Conservation (phyloP, 176 grass and related monocot species). For the Musa beccarii region DNA sequence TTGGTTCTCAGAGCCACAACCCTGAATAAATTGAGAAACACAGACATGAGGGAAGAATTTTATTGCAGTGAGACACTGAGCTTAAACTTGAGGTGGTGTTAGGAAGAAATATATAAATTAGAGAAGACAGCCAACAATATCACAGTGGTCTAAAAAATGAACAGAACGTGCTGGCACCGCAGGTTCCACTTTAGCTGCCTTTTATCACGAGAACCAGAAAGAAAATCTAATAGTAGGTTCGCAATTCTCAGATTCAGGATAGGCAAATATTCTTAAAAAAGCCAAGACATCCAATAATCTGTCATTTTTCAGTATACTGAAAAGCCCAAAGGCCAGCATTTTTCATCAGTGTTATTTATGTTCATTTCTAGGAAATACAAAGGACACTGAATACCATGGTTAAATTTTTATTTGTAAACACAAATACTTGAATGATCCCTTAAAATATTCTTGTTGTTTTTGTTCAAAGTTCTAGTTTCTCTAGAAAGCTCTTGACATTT, state of each 20-base stretch:
- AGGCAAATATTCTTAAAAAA: not conserved
- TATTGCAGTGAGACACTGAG: not conserved
- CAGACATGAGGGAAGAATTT: not conserved
- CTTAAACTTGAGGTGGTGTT: not conserved
- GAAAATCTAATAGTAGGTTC: too few relatives aligned
- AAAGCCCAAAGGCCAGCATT: not conserved
- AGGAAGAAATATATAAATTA: not conserved
- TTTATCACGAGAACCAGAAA: too few relatives aligned
- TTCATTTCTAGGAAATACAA: not conserved
- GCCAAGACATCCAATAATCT: not conserved
- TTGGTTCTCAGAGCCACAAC: slow-evolving; percentile 62
- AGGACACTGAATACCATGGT: not conserved
- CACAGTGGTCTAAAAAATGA: too few relatives aligned
- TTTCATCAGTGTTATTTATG: not conserved
- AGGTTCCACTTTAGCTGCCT: too few relatives aligned
- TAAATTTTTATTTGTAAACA: not conserved
- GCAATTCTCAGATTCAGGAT: too few relatives aligned
- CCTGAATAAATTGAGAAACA: slow-evolving; percentile 27
- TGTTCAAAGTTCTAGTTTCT: not conserved
- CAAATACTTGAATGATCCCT: not conserved
- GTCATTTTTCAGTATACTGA: not conserved
- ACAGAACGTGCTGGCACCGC: too few relatives aligned
- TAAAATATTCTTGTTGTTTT: not conserved
- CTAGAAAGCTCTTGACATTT: not conserved
- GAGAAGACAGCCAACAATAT: too few relatives aligned